Percentiles rank a stretch among this genome's conserved stretches.
phyloP scores from a whole-genome alignment of 371 early-diverging fungal species.

The Homolaphlyctis polyrhiza region DNA sequence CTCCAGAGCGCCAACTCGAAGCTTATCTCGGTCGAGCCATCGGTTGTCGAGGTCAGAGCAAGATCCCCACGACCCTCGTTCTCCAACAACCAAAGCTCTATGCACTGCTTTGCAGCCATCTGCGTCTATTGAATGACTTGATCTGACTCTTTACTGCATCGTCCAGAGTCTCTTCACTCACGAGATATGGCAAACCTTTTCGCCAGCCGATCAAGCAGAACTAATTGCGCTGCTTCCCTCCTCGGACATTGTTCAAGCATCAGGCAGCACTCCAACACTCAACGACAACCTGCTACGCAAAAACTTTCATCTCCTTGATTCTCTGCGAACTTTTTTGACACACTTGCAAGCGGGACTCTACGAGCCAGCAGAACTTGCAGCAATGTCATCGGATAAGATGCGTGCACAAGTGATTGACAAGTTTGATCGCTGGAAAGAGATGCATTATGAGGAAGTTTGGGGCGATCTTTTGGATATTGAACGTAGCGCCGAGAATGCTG shows the following conservation, averaged over 20 bases:
- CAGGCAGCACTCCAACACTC: not conserved
- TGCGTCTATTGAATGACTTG: too few species aligned
- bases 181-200: not conserved
- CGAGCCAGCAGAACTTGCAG: not conserved
- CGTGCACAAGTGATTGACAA: not conserved
- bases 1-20: too few species aligned
- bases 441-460: slow-evolving; percentile 1
- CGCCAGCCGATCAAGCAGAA: not conserved
- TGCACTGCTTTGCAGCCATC: too few species aligned
- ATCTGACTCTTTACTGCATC: not conserved
- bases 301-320: not conserved
- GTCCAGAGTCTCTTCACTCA: not conserved
- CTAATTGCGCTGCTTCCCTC: not conserved
- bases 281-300: not conserved
- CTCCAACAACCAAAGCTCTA: too few species aligned
- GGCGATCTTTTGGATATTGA: slow-evolving; percentile 2
- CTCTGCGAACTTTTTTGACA: not conserved
- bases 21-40: too few species aligned
- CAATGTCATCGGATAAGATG: not conserved
- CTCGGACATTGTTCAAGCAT: not conserved
- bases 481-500: not conserved
- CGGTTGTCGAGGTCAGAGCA: too few species aligned
- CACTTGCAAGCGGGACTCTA: not conserved
- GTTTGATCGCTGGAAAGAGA: slow-evolving; percentile 1
- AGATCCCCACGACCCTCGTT: too few species aligned